Percentiles rank a stretch among this genome's conserved stretches.
Conservation (phyloP, 164 flowering plant species). For the Magnolia changhungtana region DNA sequence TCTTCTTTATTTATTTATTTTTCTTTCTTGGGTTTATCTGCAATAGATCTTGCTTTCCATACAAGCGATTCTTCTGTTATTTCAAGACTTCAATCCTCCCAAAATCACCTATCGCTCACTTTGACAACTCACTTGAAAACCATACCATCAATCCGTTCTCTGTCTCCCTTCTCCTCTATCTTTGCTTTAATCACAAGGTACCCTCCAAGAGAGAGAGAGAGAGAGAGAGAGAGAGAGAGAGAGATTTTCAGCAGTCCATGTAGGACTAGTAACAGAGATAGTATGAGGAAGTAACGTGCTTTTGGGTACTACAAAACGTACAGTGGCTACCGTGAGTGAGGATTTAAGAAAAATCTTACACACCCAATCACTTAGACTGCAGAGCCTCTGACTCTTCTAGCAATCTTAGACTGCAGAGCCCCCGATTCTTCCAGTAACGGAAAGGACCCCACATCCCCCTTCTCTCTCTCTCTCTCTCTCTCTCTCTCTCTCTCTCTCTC, state of each 20-base stretch:
- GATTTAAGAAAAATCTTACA: not conserved
- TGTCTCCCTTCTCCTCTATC: constrained; percentile 1
- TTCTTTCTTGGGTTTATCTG: constrained; percentile 6
- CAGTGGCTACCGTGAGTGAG: not conserved
- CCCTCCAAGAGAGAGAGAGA: not conserved
- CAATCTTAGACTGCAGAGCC: constrained; percentile 10
- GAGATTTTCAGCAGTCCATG: no score
- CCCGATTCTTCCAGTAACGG: constrained; percentile 2
- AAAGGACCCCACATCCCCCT: constrained; percentile 2
- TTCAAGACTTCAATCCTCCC: constrained; percentile 13
- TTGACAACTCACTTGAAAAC: constrained; percentile 17
- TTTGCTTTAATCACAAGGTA: constrained; percentile 11
- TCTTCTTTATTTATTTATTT: not conserved
- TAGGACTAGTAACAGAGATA: no score
- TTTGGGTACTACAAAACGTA: not conserved
- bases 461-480: not conserved
- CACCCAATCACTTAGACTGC: no score
- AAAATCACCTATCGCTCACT: not conserved
- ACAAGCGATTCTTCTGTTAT: constrained; percentile 31
- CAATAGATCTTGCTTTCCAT: constrained; percentile 26
- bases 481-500: no score
- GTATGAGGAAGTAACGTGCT: not conserved
- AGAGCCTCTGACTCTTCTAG: no score
- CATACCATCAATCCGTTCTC: constrained; percentile 1
- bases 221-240: not conserved